Percentiles rank a stretch among this genome's conserved stretches.
Conservation (phyloP, 169 alveolate species). For the Gregarina niphandrodes region DNA sequence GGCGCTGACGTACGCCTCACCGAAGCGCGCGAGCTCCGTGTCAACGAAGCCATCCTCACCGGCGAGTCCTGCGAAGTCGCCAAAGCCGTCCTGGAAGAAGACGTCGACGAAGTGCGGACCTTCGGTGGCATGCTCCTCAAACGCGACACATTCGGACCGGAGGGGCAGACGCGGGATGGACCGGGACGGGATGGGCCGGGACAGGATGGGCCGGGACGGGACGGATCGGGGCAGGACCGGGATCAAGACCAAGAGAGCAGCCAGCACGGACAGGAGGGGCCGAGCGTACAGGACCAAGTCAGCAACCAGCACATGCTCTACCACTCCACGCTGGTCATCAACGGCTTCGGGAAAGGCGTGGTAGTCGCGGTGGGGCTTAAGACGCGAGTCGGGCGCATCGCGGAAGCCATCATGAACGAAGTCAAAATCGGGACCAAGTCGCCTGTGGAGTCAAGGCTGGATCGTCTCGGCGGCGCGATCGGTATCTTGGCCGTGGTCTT, state of each 20-base stretch:
- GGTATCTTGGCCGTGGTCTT: constrained; percentile 41
- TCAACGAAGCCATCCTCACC: constrained; percentile 73
- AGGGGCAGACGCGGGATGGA: too few species aligned
- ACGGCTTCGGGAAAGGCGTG: constrained; percentile 65
- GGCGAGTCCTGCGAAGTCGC: constrained; percentile 46
- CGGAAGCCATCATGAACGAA: constrained; percentile 56
- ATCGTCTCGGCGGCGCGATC: constrained; percentile 51
- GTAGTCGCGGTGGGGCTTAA: constrained; percentile 59
- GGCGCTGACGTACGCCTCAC: constrained; percentile 71
- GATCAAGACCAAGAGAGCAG: too few species aligned
- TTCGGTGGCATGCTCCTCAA: too few species aligned
- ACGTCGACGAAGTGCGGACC: too few species aligned
- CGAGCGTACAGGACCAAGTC: too few species aligned
- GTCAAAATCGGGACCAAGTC: constrained; percentile 32
- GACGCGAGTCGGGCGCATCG: constrained; percentile 68
- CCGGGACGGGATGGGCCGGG: too few species aligned
- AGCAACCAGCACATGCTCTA: constrained; percentile 67
- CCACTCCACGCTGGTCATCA: constrained; percentile 66
- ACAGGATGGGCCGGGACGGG: too few species aligned
- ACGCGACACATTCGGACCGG: too few species aligned
- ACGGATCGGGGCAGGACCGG: too few species aligned
- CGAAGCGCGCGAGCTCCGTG: constrained; percentile 59
- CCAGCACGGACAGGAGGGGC: too few species aligned
- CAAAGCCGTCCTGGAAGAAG: not conserved
- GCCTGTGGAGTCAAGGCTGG: constrained; percentile 47